A percentile compares a stretch with the other conserved stretches of the same genome.
Conservation (phyloP, 225 moss, liverwort and hornwort genomes). For the Sphagnum tenellum region DNA sequence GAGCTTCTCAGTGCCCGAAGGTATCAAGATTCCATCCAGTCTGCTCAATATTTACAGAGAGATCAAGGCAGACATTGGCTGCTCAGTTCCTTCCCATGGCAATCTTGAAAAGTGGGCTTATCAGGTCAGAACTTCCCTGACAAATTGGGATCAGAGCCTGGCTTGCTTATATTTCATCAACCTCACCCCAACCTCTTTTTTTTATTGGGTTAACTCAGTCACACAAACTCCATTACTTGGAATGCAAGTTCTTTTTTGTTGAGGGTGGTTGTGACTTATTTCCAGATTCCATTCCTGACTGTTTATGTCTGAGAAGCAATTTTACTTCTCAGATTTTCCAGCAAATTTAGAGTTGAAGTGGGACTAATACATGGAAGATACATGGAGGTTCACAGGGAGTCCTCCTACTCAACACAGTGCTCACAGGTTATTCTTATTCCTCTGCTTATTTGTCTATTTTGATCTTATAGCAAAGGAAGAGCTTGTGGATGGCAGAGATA, state of each 20-base stretch:
- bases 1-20: slow-evolving; percentile 42
- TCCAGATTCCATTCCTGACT: too few relatives aligned
- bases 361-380: neutral
- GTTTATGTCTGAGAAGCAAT: too few relatives aligned
- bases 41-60: slow-evolving; percentile 51
- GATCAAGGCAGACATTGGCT: slow-evolving; percentile 37
- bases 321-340: too few relatives aligned
- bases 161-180: too few relatives aligned
- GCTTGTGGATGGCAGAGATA: neutral
- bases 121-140: slow-evolving; percentile 20
- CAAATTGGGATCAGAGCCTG: too few relatives aligned
- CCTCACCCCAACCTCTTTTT: too few relatives aligned
- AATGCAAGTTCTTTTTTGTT: too few relatives aligned
- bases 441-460: neutral
- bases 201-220: too few relatives aligned
- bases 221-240: too few relatives aligned
- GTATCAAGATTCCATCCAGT: slow-evolving; percentile 36
- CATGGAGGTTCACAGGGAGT: slow-evolving; percentile 27
- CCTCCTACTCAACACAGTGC: slow-evolving; percentile 41
- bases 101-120: slow-evolving; percentile 59
- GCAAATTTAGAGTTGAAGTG: too few relatives aligned
- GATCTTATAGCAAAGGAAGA: too few relatives aligned
- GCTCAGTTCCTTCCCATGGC: slow-evolving; percentile 35
- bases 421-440: slow-evolving; percentile 25
- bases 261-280: too few relatives aligned